Percentiles rank a stretch among this genome's conserved stretches.
phyloP scores from a whole-genome alignment of 192 early-diverging fungal genomes.

The Linnemannia zychae region DNA sequence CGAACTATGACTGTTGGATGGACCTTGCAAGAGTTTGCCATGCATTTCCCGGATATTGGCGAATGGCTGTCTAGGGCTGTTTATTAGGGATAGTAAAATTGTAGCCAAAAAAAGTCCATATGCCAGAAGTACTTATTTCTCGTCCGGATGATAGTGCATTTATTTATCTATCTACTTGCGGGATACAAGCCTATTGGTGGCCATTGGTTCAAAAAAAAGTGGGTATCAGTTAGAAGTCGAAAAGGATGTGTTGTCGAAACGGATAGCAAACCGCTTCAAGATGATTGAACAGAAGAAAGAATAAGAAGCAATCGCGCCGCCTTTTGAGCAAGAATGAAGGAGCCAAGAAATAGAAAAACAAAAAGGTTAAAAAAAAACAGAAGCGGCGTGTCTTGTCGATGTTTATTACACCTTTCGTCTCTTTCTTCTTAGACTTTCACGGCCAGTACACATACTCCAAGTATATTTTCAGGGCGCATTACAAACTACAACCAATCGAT shows the following conservation, averaged over 20 bases:
- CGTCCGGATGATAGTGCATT: no score
- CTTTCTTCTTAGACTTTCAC: background rate
- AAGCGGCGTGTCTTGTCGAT: background rate
- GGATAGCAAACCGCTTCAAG: no score
- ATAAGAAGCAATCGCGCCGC: background rate
- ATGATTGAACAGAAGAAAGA: background rate
- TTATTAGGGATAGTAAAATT: no score
- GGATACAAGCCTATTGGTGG: background rate
- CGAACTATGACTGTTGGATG: no score
- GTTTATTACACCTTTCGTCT: background rate
- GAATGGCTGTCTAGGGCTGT: no score
- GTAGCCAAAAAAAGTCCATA: no score
- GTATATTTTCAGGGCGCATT: no score
- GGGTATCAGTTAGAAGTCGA: background rate
- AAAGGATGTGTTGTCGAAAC: background rate
- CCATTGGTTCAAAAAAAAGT: background rate
- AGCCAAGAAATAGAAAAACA: background rate
- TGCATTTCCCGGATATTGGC: no score
- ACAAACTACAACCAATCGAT: no score
- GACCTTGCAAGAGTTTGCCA: no score
- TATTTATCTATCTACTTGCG: background rate
- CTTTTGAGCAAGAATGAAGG: background rate
- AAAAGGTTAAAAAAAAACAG: background rate
- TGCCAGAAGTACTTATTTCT: no score
- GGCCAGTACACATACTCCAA: background rate